Evolutionary conservation across 2,329 filamentous ascomycete genomes (phyloP), one percentile per base, ranked within the genome.

Genomic region (Fusarium pseudonygamai): DNA sequence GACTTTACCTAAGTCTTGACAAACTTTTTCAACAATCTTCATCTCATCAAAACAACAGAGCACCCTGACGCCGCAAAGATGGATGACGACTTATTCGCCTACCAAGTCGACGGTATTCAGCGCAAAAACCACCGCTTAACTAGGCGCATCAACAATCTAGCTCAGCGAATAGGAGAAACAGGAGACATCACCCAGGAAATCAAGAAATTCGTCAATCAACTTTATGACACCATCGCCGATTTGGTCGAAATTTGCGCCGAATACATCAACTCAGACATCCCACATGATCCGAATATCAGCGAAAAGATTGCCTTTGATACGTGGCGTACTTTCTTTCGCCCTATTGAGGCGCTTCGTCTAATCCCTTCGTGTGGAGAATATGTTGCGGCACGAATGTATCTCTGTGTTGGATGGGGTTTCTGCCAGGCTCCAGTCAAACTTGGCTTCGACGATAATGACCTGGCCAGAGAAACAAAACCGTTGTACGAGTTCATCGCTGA

Each of bases 391-490:
- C n/a, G 60, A 4, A 47, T 60, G 60, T 2, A 28, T 5, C 34
- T 47, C 11, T 60, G 16, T 3, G 10, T 36, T 8, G 55, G 42
- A 11, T 8, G 55, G 42, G 12, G 15, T 0, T 24, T 30, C 20
- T 16, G 15, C 6, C 3, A 16, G 4, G 46, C 22, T 11, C 46
- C 46, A 12, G 46, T 3, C 10, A n/a, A 18, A 2, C 6, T 32
- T 10, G 7, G 3, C 1, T 16, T 62, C 14, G 4, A 3, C 3
- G 1, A 3, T 1, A 6, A 18, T 16, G 7, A 3, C 46, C 6
- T 49, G 2, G 24, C 24, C 4, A 10, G 11, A 34, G 11, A 18
- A 4, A 32, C 7, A 6, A 3, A 6, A 0, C 11, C n/a, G 1
- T 20, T 63, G 2, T 22, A 20, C 22, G 24, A 26, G 5, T 26